Percentiles rank a stretch among this genome's conserved stretches.
These are phyloP conservation scores for Leucocoprinus gongylophorus DNA, from an alignment of 1,284 basidiomycete genomes.

Conservation along the genomic window DNA sequence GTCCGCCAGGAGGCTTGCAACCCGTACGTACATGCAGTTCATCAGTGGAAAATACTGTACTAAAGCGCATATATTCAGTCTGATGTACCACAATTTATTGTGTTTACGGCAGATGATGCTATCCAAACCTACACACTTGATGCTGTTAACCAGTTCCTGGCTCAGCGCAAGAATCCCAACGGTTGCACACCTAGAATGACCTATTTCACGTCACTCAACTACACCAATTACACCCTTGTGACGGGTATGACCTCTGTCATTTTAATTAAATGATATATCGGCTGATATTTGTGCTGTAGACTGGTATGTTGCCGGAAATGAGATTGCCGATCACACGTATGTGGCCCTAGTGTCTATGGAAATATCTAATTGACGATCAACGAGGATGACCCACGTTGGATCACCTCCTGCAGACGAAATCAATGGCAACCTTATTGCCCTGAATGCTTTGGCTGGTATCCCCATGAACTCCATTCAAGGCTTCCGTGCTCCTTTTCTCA, in stretches of 20 bases:
- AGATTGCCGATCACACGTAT: conserved; percentile 82
- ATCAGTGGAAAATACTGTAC: background rate
- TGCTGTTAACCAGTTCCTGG: conserved; percentile 68
- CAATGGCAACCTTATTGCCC: conserved; percentile 72
- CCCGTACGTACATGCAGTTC: conserved; percentile 38
- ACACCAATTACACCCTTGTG: conserved; percentile 74
- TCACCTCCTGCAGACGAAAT: conserved; percentile 57
- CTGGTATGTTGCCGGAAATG: conserved; percentile 80
- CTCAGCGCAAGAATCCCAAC: conserved; percentile 74
- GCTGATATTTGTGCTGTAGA: conserved; percentile 32
- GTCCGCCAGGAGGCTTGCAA: conserved; percentile 60
- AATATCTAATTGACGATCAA: conserved; percentile 6
- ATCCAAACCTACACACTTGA: conserved; percentile 69
- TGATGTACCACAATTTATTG: conserved; percentile 64
- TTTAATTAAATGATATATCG: conserved; percentile 2
- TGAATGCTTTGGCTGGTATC: conserved; percentile 76
- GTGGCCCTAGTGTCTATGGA: conserved; percentile 21
- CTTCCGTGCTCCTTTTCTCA: conserved; percentile 76
- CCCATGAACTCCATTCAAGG: conserved; percentile 63
- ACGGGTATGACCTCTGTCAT: conserved; percentile 37
- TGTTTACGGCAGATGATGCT: conserved; percentile 69
- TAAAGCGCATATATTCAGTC: conserved; percentile 29
- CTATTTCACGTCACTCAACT: conserved; percentile 66
- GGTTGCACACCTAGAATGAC: conserved; percentile 74
- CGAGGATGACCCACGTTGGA: conserved; percentile 74